Evolutionary conservation across 1,139 yeast species (phyloP).

Genomic region (Wickerhamomyces sp.): DNA sequence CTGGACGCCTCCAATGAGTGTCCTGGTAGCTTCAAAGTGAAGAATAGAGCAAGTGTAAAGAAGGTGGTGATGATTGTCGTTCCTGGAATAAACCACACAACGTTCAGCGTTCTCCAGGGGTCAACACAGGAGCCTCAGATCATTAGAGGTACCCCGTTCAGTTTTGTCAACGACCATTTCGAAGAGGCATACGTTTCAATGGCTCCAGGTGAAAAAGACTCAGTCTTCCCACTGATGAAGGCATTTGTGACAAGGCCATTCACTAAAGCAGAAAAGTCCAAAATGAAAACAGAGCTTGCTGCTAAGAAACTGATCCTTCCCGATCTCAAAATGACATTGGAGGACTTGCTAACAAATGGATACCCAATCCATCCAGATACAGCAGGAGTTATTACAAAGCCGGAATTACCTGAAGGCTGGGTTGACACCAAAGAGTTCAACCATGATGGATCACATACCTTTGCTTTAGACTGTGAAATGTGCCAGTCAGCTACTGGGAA

Average conservation of each 20-base stretch:
- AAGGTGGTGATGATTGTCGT: conserved; percentile 59
- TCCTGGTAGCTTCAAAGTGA: conserved; percentile 40
- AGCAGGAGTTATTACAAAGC: conserved; percentile 13
- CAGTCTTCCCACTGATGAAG: conserved; percentile 50
- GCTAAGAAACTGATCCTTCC: conserved; percentile 42
- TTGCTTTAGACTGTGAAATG: conserved; percentile 93
- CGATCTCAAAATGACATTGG: conserved; percentile 48
- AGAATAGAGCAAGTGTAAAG: conserved; percentile 38
- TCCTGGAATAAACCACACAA: conserved; percentile 57
- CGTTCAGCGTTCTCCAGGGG: conserved; percentile 36
- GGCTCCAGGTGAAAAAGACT: conserved; percentile 31
- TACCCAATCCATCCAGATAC: conserved; percentile 57
- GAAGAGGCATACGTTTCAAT: conserved; percentile 38
- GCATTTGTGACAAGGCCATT: conserved; percentile 54
- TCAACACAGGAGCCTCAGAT: background rate
- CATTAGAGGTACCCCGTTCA: conserved; percentile 26
- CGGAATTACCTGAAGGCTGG: conserved; percentile 37
- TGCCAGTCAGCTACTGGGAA: conserved; percentile 58
- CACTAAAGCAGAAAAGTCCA: conserved; percentile 49
- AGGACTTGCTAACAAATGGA: conserved; percentile 41
- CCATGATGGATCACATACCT: conserved; percentile 57
- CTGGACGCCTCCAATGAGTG: conserved; percentile 38
- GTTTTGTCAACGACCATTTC: conserved; percentile 39
- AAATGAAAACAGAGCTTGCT: conserved; percentile 30
- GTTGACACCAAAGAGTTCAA: conserved; percentile 50